phyloP scores from a whole-genome alignment of 2,329 filamentous ascomycete genomes.

The Dactylonectria macrodidyma region DNA sequence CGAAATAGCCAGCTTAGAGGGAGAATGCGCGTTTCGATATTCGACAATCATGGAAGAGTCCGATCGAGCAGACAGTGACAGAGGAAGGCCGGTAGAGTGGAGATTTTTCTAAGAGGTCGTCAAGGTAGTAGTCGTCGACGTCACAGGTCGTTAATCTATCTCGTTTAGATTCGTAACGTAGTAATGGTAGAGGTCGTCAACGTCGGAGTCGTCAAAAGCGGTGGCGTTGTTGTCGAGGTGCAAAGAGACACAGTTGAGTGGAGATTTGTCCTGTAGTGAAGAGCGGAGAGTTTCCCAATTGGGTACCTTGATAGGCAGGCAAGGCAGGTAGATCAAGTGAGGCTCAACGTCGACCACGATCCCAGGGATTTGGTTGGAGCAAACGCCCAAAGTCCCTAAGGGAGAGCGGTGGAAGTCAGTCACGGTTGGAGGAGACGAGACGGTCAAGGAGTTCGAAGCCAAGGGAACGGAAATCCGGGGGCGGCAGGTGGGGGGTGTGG shows the following conservation, averaged over 20 bases:
- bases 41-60: constrained; percentile 38
- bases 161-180: constrained; percentile 1
- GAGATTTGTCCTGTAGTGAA: constrained; percentile 20
- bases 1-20: constrained; percentile 19
- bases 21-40: constrained; percentile 22
- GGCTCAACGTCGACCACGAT: constrained; percentile 42
- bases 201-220: constrained; percentile 20
- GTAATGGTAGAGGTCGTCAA: constrained; percentile 14
- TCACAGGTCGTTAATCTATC: constrained; percentile 10
- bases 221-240: constrained; percentile 29
- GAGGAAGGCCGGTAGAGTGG: constrained; percentile 41
- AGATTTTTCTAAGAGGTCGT: constrained; percentile 34
- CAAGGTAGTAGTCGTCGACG: constrained; percentile 28
- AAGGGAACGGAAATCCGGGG: constrained; percentile 51
- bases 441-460: constrained; percentile 45
- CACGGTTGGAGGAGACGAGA: constrained; percentile 32
- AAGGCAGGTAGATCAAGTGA: constrained; percentile 31
- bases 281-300: constrained; percentile 32
- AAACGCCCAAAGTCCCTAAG: constrained; percentile 38
- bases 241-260: constrained; percentile 22
- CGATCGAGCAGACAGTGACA: constrained; percentile 26
- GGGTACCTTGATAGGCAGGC: constrained; percentile 21
- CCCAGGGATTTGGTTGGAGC: constrained; percentile 37
- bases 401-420: constrained; percentile 30
- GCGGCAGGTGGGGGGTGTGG: constrained; percentile 49